A percentile compares a stretch with the other conserved stretches of the same genome.
phyloP scores from a whole-genome alignment of 139 green algal genomes.

The Micractinium conductrix region DNA sequence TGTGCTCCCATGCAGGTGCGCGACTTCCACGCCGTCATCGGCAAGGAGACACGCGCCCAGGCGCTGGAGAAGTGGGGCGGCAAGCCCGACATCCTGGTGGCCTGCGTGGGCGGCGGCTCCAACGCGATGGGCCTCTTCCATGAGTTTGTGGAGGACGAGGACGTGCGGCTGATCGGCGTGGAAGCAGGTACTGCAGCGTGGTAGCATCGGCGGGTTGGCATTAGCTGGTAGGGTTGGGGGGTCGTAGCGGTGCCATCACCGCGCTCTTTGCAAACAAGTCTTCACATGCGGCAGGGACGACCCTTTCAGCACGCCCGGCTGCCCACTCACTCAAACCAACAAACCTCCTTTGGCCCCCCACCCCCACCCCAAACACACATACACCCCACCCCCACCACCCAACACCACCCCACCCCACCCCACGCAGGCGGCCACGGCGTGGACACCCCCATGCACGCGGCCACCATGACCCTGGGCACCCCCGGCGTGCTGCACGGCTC shows the following conservation, averaged over 20 bases:
- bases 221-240: background rate
- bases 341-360: no score
- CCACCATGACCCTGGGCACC: conserved; percentile 93
- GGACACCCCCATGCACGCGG: conserved; percentile 94
- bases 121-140: conserved; percentile 99
- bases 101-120: conserved; percentile 97
- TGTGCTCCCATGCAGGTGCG: no score
- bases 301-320: no score
- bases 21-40: conserved; percentile 98
- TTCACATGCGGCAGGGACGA: no score
- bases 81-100: conserved; percentile 94
- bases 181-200: conserved; percentile 52
- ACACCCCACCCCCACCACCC: no score
- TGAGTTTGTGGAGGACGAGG: conserved; percentile 95
- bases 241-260: no score
- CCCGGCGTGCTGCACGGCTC: conserved; percentile 97
- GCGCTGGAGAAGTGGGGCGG: conserved; percentile 84
- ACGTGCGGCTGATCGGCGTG: conserved; percentile 80
- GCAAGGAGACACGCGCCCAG: conserved; percentile 85
- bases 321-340: no score
- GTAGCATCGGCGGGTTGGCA: background rate
- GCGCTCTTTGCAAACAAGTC: no score
- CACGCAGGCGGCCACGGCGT: conserved; percentile 86
- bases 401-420: no score
- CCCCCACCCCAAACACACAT: no score